These are phyloP conservation scores for Stephania yunnanensis DNA, from an alignment of 164 flowering plant species.

Conservation along the genomic window DNA sequence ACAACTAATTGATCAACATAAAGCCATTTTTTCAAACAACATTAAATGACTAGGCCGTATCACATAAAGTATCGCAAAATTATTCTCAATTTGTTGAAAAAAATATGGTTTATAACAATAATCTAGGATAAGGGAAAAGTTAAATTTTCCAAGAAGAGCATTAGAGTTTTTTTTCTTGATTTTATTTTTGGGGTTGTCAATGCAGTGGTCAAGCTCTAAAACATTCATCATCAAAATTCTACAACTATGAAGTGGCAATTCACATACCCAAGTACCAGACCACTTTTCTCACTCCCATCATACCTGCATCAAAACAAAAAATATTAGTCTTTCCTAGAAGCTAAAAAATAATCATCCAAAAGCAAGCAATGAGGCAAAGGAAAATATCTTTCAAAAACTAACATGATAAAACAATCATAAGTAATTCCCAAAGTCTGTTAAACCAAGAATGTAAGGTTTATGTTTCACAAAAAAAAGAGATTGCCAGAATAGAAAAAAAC, in stretches of 20 bases:
- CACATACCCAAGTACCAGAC: conserved; percentile 18
- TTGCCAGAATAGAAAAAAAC: no score
- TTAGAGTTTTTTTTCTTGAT: neutral
- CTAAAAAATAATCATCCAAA: neutral
- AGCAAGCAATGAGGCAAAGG: neutral
- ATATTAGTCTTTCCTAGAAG: neutral
- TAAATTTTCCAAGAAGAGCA: neutral
- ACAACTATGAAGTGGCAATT: neutral
- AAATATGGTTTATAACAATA: neutral
- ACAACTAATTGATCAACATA: neutral
- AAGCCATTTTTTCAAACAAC: neutral
- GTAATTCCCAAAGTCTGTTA: no score
- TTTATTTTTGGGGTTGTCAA: neutral
- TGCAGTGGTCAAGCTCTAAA: neutral
- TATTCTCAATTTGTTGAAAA: neutral
- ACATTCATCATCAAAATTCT: neutral
- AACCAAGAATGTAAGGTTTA: no score
- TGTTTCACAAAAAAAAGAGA: no score
- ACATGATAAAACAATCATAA: no score
- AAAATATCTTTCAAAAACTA: no score
- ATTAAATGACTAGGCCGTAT: neutral
- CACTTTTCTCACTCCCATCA: conserved; percentile 14
- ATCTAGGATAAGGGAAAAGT: neutral
- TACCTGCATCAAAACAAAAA: conserved; percentile 13
- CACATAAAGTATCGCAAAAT: neutral